These are phyloP conservation scores for Aspergillus floridensis DNA, from an alignment of 2,329 filamentous ascomycete species.

Conservation along the genomic window DNA sequence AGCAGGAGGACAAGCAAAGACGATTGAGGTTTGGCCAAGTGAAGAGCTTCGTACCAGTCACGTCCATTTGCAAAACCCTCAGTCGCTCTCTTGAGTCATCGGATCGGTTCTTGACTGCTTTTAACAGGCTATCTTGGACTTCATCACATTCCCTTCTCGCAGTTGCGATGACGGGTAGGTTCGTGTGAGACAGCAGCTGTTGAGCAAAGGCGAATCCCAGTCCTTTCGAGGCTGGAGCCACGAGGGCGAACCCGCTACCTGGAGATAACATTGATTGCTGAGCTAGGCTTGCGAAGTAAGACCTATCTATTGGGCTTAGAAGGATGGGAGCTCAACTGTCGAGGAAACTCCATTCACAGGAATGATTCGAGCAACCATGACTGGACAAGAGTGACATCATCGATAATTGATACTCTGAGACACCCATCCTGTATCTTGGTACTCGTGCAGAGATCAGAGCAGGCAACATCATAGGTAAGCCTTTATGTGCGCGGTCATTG, in stretches of 20 bases:
- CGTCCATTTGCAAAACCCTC: slow-evolving; percentile 54
- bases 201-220: slow-evolving; percentile 62
- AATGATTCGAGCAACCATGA: too few relatives aligned
- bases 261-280: slow-evolving; percentile 1
- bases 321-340: too few relatives aligned
- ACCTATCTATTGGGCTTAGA: too few relatives aligned
- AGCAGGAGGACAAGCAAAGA: neutral
- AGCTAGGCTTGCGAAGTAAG: too few relatives aligned
- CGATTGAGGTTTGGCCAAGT: neutral
- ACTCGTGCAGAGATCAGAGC: too few relatives aligned
- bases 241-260: slow-evolving; percentile 31
- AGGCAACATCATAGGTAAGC: too few relatives aligned
- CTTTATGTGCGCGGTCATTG: too few relatives aligned
- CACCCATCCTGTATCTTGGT: too few relatives aligned
- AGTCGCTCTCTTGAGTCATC: slow-evolving; percentile 46
- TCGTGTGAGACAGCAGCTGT: slow-evolving; percentile 56
- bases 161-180: slow-evolving; percentile 59
- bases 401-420: too few relatives aligned
- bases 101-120: slow-evolving; percentile 44
- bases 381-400: too few relatives aligned
- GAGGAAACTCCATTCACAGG: too few relatives aligned
- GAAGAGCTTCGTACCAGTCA: slow-evolving; percentile 48
- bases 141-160: slow-evolving; percentile 54
- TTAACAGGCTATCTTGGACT: slow-evolving; percentile 51
- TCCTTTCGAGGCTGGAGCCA: slow-evolving; percentile 60